A percentile compares a stretch with the other conserved stretches of the same genome.
These are phyloP conservation scores for Globisporangium cylindrosporum DNA, from an alignment of 352 stramenopile genomes.

Conservation along the genomic window DNA sequence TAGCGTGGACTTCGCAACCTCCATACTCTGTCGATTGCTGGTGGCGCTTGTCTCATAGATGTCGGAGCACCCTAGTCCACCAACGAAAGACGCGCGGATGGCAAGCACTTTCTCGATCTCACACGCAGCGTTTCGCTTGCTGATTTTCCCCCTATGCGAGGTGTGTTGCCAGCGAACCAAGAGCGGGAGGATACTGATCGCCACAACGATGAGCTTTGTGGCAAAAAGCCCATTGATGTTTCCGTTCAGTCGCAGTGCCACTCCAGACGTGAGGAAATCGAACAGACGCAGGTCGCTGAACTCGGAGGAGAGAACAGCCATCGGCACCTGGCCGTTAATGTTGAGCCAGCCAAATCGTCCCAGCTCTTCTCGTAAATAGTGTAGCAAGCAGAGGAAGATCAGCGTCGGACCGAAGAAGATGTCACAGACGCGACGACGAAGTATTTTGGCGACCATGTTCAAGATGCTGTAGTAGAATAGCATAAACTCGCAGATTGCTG, in stretches of 20 bases:
- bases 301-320: slow-evolving; percentile 11
- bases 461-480: slow-evolving; percentile 27
- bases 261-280: slow-evolving; percentile 7
- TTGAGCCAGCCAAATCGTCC: slow-evolving; percentile 4
- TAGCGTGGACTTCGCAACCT: background rate
- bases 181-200: slow-evolving; percentile 14
- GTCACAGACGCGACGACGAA: slow-evolving; percentile 22
- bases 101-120: slow-evolving; percentile 16
- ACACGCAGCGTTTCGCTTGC: background rate
- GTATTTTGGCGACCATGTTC: slow-evolving; percentile 21
- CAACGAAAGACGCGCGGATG: slow-evolving; percentile 13
- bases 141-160: slow-evolving; percentile 1
- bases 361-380: slow-evolving; percentile 20
- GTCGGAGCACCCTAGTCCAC: slow-evolving; percentile 8
- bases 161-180: slow-evolving; percentile 11
- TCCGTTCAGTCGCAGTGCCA: slow-evolving; percentile 15
- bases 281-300: slow-evolving; percentile 11
- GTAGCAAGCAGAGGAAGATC: slow-evolving; percentile 19
- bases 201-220: slow-evolving; percentile 14
- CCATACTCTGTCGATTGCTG: background rate
- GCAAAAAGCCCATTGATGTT: slow-evolving; percentile 11
- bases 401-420: slow-evolving; percentile 22
- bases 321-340: slow-evolving; percentile 1
- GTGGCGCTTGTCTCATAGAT: slow-evolving; percentile 4
- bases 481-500: slow-evolving; percentile 22